These are phyloP conservation scores for Tolypocladium endophyticum DNA, from an alignment of 2,329 filamentous ascomycete species.

Conservation along the genomic window DNA sequence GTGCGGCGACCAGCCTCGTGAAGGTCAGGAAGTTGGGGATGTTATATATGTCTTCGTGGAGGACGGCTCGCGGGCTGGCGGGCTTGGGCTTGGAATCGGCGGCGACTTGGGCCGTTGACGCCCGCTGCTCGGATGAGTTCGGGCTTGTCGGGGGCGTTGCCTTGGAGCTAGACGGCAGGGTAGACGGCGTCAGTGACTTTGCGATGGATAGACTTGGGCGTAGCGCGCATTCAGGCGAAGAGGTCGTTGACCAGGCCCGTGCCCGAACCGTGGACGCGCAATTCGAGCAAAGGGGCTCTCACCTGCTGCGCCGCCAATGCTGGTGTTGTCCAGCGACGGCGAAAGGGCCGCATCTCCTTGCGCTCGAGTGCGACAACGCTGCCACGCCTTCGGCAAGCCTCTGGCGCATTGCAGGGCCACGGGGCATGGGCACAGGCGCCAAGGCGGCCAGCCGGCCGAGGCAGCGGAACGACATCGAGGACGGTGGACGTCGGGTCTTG, in stretches of 20 bases:
- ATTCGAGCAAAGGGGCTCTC: background rate
- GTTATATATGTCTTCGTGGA: slow-evolving; percentile 90
- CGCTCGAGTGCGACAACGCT: background rate
- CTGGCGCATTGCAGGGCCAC: background rate
- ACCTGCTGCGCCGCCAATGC: background rate
- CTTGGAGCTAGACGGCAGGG: background rate
- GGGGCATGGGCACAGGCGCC: background rate
- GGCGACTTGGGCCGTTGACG: background rate
- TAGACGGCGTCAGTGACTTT: background rate
- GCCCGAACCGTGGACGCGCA: background rate
- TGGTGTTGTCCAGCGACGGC: background rate
- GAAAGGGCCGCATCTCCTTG: background rate
- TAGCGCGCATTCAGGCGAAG: background rate
- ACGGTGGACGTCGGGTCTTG: too few species aligned
- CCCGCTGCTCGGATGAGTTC: background rate
- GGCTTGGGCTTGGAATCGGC: background rate
- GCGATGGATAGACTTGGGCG: background rate
- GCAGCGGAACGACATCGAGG: background rate
- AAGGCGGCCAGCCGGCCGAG: background rate
- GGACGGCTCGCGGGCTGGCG: background rate
- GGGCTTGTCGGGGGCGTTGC: background rate
- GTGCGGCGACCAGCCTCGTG: slow-evolving; percentile 72
- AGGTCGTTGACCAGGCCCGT: too few species aligned
- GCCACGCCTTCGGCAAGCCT: background rate
- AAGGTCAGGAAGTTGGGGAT: slow-evolving; percentile 90